Conservation (phyloP, 2,329 filamentous ascomycete genomes). For the Ascochyta koolunga region DNA sequence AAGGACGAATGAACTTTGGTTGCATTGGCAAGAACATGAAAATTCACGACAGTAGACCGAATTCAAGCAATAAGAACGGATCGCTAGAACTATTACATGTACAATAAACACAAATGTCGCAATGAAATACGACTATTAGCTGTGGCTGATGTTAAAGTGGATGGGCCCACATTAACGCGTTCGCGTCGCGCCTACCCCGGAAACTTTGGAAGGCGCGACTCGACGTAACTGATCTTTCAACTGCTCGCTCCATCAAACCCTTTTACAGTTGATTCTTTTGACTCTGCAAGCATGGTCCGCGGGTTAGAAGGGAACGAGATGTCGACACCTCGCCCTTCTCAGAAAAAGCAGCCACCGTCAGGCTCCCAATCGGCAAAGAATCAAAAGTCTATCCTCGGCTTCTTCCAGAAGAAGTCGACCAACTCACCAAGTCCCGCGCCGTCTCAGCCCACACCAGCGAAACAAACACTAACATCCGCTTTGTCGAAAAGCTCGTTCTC, state of each 20-base stretch:
- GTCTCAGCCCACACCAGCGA: conserved; percentile 32
- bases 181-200: conserved; percentile 11
- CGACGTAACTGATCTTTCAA: neutral
- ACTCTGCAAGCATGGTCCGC: conserved; percentile 46
- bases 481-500: conserved; percentile 43
- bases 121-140: neutral
- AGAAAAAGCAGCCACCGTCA: conserved; percentile 55
- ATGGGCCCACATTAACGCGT: conserved; percentile 7
- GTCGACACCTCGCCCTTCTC: conserved; percentile 51
- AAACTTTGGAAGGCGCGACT: conserved; percentile 10
- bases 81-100: neutral
- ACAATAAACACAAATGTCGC: neutral
- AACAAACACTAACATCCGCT: conserved; percentile 34
- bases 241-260: neutral
- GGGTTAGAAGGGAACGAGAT: conserved; percentile 56
- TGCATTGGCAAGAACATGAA: neutral
- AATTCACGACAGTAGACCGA: neutral
- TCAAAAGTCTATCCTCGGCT: conserved; percentile 76
- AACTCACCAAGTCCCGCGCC: conserved; percentile 53
- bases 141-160: conserved; percentile 5
- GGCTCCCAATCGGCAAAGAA: conserved; percentile 61
- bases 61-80: neutral
- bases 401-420: conserved; percentile 70
- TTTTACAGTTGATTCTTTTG: neutral
- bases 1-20: conserved; percentile 10